Conservation (phyloP, 345 rosid species). For the Brassica rapa region DNA sequence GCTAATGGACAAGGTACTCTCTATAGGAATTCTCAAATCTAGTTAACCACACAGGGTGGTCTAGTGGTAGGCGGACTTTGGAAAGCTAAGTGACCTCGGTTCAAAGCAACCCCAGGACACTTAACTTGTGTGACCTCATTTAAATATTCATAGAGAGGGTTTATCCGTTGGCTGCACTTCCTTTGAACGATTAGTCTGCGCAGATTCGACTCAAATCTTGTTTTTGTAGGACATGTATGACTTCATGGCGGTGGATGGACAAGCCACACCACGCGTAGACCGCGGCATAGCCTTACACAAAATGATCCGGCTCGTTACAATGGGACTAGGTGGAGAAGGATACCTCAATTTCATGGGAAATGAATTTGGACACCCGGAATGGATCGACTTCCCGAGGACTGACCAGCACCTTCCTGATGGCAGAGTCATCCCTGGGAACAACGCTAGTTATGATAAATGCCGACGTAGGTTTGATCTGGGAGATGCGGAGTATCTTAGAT, state of each 20-base stretch:
- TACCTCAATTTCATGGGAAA: constrained; percentile 99
- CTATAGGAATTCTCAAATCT: too few species aligned
- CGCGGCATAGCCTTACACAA: constrained; percentile 97
- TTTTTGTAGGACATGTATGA: constrained; percentile 89
- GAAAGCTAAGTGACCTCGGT: too few species aligned
- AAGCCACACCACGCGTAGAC: constrained; percentile 75
- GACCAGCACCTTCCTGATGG: constrained; percentile 80
- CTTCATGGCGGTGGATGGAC: constrained; percentile 85
- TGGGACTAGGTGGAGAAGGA: constrained; percentile 98
- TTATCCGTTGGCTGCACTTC: too few species aligned
- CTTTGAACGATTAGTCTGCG: too few species aligned
- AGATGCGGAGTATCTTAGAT: constrained; percentile 76
- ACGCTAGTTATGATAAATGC: constrained; percentile 82
- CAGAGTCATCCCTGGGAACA: constrained; percentile 67
- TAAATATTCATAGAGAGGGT: too few species aligned
- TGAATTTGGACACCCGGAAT: constrained; percentile 99
- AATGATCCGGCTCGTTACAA: constrained; percentile 90
- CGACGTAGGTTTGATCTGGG: constrained; percentile 96
- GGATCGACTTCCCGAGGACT: constrained; percentile 97
- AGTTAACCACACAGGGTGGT: too few species aligned
- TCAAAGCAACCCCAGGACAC: too few species aligned
- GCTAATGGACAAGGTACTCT: constrained; percentile 92
- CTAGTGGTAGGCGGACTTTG: too few species aligned
- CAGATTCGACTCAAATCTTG: too few species aligned
- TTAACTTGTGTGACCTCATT: too few species aligned